A percentile compares a stretch with the other conserved stretches of the same genome.
Evolutionary conservation across 2,329 filamentous ascomycete genomes (phyloP).

Genomic region (Pleoardoris graminearum): DNA sequence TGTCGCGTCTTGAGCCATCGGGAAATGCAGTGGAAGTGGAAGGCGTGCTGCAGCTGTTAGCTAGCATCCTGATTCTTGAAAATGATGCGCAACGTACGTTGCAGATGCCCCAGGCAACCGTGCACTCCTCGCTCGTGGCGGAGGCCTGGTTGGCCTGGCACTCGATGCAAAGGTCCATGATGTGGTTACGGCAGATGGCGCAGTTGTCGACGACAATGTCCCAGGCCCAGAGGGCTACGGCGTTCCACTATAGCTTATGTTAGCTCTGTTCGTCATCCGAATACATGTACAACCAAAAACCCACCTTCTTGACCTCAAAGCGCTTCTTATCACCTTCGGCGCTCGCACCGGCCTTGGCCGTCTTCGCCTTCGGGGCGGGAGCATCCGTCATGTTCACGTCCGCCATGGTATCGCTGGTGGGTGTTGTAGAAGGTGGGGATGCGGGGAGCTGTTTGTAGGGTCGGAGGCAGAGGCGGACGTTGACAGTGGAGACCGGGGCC

Average conservation of each 20-base stretch:
- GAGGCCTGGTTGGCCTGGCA: conserved; percentile 99
- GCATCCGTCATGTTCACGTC: conserved; percentile 98
- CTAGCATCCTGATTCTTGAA: neutral
- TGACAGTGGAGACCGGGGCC: neutral
- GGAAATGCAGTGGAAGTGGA: conserved; percentile 99
- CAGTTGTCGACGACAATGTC: conserved; percentile 99
- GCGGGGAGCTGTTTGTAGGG: conserved; percentile 19
- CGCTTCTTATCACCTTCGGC: conserved; percentile 76
- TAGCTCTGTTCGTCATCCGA: conserved; percentile 5
- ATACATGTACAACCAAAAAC: conserved; percentile 14
- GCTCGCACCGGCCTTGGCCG: conserved; percentile 56
- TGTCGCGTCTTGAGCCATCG: conserved; percentile 99
- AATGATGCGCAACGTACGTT: conserved; percentile 69
- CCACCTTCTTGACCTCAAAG: conserved; percentile 98
- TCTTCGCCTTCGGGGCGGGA: conserved; percentile 57
- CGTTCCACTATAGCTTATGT: conserved; percentile 76
- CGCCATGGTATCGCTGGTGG: conserved; percentile 64
- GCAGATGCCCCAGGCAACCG: conserved; percentile 98
- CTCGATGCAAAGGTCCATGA: conserved; percentile 99
- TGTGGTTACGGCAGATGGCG: conserved; percentile 98
- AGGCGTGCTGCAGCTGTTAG: conserved; percentile 76
- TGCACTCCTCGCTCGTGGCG: conserved; percentile 96
- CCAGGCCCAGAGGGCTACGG: conserved; percentile 97
- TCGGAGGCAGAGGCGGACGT: neutral
- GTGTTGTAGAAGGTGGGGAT: conserved; percentile 25